A percentile compares a stretch with the other conserved stretches of the same genome.
Evolutionary conservation across 2,329 filamentous ascomycete species (phyloP).

Genomic region (Aureobasidium sp.): DNA sequence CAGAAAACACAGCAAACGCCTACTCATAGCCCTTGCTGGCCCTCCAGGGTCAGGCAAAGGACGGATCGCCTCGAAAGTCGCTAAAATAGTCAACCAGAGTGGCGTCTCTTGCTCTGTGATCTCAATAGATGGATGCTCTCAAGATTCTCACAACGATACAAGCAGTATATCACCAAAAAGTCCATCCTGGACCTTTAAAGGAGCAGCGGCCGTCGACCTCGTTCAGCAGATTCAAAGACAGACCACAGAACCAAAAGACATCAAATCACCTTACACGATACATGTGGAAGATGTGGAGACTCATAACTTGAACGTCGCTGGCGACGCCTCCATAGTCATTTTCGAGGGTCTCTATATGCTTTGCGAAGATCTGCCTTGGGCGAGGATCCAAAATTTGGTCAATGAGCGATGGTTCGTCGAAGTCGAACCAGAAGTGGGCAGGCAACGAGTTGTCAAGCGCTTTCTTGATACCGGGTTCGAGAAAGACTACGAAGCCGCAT

Average conservation of each 20-base stretch:
- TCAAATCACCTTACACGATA: slow-evolving; percentile 6
- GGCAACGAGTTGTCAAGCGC: slow-evolving; percentile 2
- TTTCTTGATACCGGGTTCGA: background rate
- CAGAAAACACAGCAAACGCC: slow-evolving; percentile 8
- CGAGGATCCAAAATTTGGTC: background rate
- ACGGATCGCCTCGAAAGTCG: slow-evolving; percentile 2
- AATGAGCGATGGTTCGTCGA: slow-evolving; percentile 12
- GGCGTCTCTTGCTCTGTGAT: slow-evolving; percentile 9
- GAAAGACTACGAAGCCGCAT: slow-evolving; percentile 6
- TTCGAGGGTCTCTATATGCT: slow-evolving; percentile 12
- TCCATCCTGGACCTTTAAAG: slow-evolving; percentile 1
- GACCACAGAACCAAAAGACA: background rate
- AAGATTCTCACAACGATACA: background rate
- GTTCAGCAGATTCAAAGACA: slow-evolving; percentile 4
- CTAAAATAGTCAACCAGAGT: slow-evolving; percentile 9
- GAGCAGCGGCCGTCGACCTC: slow-evolving; percentile 10
- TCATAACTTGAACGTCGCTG: background rate
- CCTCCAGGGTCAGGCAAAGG: slow-evolving; percentile 10
- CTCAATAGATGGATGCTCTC: slow-evolving; percentile 10
- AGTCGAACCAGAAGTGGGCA: background rate
- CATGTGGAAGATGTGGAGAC: slow-evolving; percentile 1
- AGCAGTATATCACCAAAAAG: slow-evolving; percentile 1
- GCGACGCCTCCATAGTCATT: slow-evolving; percentile 12
- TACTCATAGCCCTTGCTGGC: slow-evolving; percentile 8
- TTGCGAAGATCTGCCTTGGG: slow-evolving; percentile 10